Conservation (phyloP, 192 early-diverging fungal species). For the Chytriomyces hyalinus region DNA sequence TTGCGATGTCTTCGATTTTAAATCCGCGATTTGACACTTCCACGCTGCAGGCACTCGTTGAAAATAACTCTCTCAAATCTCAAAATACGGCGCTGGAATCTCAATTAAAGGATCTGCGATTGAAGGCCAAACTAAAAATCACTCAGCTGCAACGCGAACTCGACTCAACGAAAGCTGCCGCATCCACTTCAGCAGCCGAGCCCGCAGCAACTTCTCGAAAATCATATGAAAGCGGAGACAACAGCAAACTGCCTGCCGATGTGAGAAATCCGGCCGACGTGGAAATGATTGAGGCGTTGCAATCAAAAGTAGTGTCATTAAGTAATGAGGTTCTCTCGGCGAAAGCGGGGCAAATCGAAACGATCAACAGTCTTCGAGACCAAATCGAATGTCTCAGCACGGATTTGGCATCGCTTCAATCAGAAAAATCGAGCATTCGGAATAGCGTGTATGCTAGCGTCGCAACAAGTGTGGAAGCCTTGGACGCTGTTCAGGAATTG, state of each 20-base stretch:
- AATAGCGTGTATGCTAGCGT: no score
- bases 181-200: not conserved
- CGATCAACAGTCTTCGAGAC: not conserved
- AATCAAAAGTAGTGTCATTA: constrained; percentile 10
- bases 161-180: not conserved
- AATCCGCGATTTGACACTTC: not conserved
- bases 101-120: constrained; percentile 37
- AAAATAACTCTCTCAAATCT: constrained; percentile 13
- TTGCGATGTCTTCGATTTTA: not conserved
- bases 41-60: not conserved
- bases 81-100: constrained; percentile 21
- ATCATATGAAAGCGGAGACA: no score
- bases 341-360: not conserved
- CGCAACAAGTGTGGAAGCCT: no score
- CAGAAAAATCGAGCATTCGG: not conserved
- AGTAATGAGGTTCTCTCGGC: not conserved
- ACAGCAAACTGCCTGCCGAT: not conserved
- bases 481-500: no score
- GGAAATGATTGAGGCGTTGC: constrained; percentile 18
- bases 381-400: not conserved
- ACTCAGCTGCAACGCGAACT: constrained; percentile 40
- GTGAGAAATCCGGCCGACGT: constrained; percentile 12
- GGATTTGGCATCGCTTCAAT: not conserved
- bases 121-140: constrained; percentile 41
- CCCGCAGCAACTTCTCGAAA: not conserved